Conservation (phyloP, 352 stramenopile genomes). For the Globisporangium parvum region DNA sequence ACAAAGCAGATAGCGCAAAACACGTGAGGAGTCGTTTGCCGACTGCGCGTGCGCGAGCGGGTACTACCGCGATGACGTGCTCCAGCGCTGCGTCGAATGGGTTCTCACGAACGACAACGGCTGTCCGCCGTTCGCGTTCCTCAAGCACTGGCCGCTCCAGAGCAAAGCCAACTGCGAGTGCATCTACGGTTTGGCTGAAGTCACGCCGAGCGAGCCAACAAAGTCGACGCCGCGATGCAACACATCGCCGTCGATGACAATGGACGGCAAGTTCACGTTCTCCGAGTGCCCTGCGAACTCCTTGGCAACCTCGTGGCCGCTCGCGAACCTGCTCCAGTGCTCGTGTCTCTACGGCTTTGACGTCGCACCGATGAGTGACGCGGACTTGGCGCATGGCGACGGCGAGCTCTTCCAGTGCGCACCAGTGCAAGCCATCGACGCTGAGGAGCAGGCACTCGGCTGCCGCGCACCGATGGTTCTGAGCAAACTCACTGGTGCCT, state of each 20-base stretch:
- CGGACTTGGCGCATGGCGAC: constrained; percentile 24
- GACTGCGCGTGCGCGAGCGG: constrained; percentile 70
- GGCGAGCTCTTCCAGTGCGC: constrained; percentile 35
- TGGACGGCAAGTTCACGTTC: constrained; percentile 17
- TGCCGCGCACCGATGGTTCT: constrained; percentile 39
- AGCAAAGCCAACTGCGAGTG: constrained; percentile 70
- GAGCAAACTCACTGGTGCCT: constrained; percentile 45
- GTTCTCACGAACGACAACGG: constrained; percentile 59
- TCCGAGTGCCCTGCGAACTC: constrained; percentile 43
- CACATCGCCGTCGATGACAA: constrained; percentile 10
- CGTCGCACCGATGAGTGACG: constrained; percentile 19
- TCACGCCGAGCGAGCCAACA: constrained; percentile 11
- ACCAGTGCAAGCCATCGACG: constrained; percentile 15
- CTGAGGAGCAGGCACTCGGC: constrained; percentile 31
- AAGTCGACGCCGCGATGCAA: constrained; percentile 22
- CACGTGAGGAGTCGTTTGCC: constrained; percentile 37
- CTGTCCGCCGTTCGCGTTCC: constrained; percentile 51
- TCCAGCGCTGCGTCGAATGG: constrained; percentile 52
- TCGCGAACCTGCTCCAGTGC: constrained; percentile 31
- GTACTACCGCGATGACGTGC: constrained; percentile 56
- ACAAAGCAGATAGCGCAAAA: constrained; percentile 23
- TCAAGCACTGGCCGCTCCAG: constrained; percentile 73
- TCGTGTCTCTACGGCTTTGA: constrained; percentile 44
- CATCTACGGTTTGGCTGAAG: constrained; percentile 42
- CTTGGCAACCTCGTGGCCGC: constrained; percentile 44